A percentile compares a stretch with the other conserved stretches of the same genome.
These are phyloP conservation scores for Collybia mongolica DNA, from an alignment of 768 basidiomycete species.

Conservation along the genomic window DNA sequence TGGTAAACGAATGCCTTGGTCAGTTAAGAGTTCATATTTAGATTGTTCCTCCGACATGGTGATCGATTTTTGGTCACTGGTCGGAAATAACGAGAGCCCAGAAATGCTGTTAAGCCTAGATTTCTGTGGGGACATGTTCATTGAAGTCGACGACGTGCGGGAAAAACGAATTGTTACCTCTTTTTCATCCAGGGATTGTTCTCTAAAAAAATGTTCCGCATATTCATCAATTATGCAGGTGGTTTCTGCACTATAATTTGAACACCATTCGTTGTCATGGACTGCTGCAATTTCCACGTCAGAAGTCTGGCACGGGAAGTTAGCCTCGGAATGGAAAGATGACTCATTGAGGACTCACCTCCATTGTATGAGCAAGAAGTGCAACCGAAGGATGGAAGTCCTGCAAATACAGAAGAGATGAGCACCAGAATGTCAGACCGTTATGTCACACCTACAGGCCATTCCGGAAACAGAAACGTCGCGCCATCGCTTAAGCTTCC, in stretches of 20 bases:
- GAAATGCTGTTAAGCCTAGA: background rate
- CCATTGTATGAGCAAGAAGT: conserved; percentile 1
- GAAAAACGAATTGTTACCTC: background rate
- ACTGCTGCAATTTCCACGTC: conserved; percentile 8
- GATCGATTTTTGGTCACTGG: background rate
- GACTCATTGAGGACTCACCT: background rate
- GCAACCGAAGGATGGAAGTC: conserved; percentile 1
- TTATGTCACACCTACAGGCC: background rate
- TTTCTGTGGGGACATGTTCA: background rate
- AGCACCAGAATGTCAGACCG: background rate
- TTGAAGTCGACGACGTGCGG: background rate
- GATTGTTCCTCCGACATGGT: background rate
- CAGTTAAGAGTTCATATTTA: background rate
- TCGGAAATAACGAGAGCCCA: background rate
- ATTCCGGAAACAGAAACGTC: background rate
- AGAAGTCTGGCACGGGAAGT: conserved; percentile 1
- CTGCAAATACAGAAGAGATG: background rate
- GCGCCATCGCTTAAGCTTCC: background rate
- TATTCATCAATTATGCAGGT: conserved; percentile 9
- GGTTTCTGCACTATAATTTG: conserved; percentile 2
- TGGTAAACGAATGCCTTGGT: background rate
- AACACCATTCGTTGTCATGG: conserved; percentile 12
- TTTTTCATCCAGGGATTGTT: background rate
- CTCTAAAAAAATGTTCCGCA: conserved; percentile 4
- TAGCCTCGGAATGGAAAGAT: too few relatives aligned